Base-by-base conservation (phyloP, 352 stramenopile species). In the Phytophthora vignae region DNA sequence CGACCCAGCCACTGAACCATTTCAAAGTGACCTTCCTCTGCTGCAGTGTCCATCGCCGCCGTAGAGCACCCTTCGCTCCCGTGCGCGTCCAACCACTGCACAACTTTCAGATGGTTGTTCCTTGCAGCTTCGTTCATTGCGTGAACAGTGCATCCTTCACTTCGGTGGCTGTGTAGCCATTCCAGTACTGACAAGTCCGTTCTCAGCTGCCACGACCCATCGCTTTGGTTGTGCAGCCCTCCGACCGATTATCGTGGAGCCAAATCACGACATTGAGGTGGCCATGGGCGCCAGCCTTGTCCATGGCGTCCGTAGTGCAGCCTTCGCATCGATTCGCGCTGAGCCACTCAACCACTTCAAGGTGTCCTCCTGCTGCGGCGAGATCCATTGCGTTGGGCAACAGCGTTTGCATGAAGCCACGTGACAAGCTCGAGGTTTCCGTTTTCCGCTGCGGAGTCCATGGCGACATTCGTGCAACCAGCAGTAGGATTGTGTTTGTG, bases 261-360 rank as follows among this genome's bases (percentile, higher is more conserved):
- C 27, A 31, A 31, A 31, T 31, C 27, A 31, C 33, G 4, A 17
- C 42, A 50, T 25, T 25, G 22, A 31, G 27, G 27, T 31, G 27
- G 3, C 27, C 3, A 31, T 31, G 27, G 5, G 1, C 27, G 3
- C 2, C 27, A 31, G 27, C 27, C 27, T 7, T 31, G 27, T 31
- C 27, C 27, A 31, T 25, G 22, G 22, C 22, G 22, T 2, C 22
- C 22, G 2, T 10, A 0, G 58, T 67, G n/a, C 57, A 61, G 12
- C 65, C 57, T 54, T 73, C 65, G 3, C 19, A 17, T 33, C 57
- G 25, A 12, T 68, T 67, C 2, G 2, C 15, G n/a, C 67, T 36
- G 0, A 72, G 40, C 64, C 64, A 71, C 12, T 62, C 50, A 10
- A 73, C 52, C n/a, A 68, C 52, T 31, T 31, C 27, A 6, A 31